phyloP scores from a whole-genome alignment of 306 rosid species.

The Sicyos baderoa region DNA sequence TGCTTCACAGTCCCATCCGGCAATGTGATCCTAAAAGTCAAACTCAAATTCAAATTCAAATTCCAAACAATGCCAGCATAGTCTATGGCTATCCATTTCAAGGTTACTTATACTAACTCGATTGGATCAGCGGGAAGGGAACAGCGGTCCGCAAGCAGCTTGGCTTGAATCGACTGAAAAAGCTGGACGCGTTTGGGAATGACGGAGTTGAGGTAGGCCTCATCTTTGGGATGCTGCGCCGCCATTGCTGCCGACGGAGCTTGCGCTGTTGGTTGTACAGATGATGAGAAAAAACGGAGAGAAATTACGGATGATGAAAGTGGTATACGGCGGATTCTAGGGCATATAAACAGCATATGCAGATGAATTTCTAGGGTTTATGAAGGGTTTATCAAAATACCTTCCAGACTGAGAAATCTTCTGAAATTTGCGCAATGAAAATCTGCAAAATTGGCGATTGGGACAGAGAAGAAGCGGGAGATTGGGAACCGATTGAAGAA shows the following conservation, averaged over 20 bases:
- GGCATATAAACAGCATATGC: constrained; percentile 13
- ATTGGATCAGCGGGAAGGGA: constrained; percentile 67
- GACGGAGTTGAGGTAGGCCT: constrained; percentile 37
- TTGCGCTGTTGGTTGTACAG: constrained; percentile 12
- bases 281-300: constrained; percentile 21
- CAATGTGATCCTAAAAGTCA: constrained; percentile 41
- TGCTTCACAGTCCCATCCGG: constrained; percentile 61
- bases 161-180: constrained; percentile 44
- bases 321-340: neutral
- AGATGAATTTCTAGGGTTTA: neutral
- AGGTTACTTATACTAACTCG: constrained; percentile 24
- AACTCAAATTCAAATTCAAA: neutral
- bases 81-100: neutral
- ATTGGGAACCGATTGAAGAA: neutral
- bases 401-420: neutral
- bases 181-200: constrained; percentile 52
- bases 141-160: constrained; percentile 33
- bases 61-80: neutral
- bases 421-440: neutral
- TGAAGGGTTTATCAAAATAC: neutral
- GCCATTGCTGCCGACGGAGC: constrained; percentile 18
- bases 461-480: neutral
- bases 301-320: neutral
- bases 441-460: neutral
- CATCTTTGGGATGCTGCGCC: constrained; percentile 56